Evolutionary conservation across 176 grass and related monocot genomes (phyloP).

Genomic region (Canna indica): DNA sequence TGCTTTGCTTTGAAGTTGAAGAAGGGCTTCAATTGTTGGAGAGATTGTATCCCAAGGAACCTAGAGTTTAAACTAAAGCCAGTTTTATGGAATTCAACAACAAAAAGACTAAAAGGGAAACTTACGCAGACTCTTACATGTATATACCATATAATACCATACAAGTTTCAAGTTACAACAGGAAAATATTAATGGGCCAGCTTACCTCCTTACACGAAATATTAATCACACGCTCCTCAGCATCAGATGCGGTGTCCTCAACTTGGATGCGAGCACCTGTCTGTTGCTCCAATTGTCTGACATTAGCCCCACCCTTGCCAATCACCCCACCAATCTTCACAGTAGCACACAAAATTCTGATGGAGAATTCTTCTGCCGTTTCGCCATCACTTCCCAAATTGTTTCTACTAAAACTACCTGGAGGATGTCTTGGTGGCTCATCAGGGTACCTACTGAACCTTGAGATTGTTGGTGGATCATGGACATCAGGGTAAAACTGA

Average conservation of each 20-base stretch:
- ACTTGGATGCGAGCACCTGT: conserved; percentile 78
- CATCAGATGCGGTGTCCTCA: conserved; percentile 59
- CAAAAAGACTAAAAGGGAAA: neutral
- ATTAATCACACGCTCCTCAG: conserved; percentile 65
- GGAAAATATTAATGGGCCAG: neutral
- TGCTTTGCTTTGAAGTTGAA: conserved; percentile 68
- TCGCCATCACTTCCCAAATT: neutral
- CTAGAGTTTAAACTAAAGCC: conserved; percentile 30
- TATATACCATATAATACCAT: neutral
- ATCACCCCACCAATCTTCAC: conserved; percentile 82
- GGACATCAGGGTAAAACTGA: conserved; percentile 29
- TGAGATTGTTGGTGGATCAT: conserved; percentile 35
- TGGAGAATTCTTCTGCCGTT: conserved; percentile 56
- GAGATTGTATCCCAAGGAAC: conserved; percentile 57
- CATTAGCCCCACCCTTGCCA: conserved; percentile 69
- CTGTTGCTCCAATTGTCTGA: conserved; percentile 73
- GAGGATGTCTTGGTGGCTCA: conserved; percentile 36
- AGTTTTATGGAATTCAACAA: neutral
- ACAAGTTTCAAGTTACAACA: neutral
- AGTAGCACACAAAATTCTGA: conserved; percentile 68
- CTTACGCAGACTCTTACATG: neutral
- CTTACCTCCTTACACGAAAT: conserved; percentile 90
- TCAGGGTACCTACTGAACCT: conserved; percentile 57
- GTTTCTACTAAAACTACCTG: conserved; percentile 24
- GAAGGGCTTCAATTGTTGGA: conserved; percentile 80